A percentile compares a stretch with the other conserved stretches of the same genome.
Evolutionary conservation across 2,329 filamentous ascomycete genomes (phyloP).

Genomic region (Magnaporthiopsis incrustans): DNA sequence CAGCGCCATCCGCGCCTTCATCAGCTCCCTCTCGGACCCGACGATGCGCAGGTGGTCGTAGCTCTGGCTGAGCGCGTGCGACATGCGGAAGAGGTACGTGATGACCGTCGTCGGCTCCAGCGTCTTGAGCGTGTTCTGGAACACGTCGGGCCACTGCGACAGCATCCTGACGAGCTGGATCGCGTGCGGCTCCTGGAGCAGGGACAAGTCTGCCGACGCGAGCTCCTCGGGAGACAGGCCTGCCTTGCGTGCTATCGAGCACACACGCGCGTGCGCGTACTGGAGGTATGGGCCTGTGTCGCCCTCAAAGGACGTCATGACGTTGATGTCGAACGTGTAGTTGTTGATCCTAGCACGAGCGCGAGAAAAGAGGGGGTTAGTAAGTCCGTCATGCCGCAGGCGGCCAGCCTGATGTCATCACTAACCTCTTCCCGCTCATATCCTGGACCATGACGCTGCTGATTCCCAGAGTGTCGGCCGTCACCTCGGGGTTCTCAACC

Average conservation of each 20-base stretch:
- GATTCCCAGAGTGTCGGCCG: slow-evolving; percentile 85
- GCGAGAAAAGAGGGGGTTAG: slow-evolving; percentile 9
- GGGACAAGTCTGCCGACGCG: slow-evolving; percentile 52
- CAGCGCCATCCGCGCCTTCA: slow-evolving; percentile 65
- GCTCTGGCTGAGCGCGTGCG: slow-evolving; percentile 68
- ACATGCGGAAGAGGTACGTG: slow-evolving; percentile 77
- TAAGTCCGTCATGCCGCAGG: background rate
- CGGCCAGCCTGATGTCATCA: background rate
- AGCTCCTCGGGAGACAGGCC: slow-evolving; percentile 49
- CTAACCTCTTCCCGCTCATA: slow-evolving; percentile 86
- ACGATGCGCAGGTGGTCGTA: slow-evolving; percentile 79
- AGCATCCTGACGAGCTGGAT: slow-evolving; percentile 66
- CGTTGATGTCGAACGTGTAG: slow-evolving; percentile 69
- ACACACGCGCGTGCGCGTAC: slow-evolving; percentile 69
- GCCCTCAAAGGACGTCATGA: slow-evolving; percentile 77
- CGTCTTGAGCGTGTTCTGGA: slow-evolving; percentile 77
- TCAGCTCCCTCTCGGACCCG: slow-evolving; percentile 65
- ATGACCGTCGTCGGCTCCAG: slow-evolving; percentile 53
- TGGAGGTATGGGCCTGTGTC: slow-evolving; percentile 82
- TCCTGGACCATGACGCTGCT: slow-evolving; percentile 97
- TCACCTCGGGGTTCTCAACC: slow-evolving; percentile 72
- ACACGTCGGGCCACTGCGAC: slow-evolving; percentile 78
- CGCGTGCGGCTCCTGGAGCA: slow-evolving; percentile 66
- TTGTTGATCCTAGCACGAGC: slow-evolving; percentile 45
- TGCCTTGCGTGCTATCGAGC: slow-evolving; percentile 53